These are phyloP conservation scores for Tetracladium marchalianum DNA, from an alignment of 495 filamentous ascomycete species.

Conservation along the genomic window DNA sequence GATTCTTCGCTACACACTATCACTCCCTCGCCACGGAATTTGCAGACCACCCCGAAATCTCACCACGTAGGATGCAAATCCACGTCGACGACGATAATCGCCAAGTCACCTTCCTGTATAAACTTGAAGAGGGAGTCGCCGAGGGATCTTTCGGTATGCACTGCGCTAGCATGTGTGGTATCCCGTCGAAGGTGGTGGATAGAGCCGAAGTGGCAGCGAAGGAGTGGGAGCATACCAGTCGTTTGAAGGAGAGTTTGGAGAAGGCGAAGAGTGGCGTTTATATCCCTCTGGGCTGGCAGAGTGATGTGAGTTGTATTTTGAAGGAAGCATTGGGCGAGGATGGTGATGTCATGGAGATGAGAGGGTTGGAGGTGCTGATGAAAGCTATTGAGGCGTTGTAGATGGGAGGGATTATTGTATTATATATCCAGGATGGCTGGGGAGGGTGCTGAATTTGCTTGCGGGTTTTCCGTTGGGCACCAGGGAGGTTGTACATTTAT, in stretches of 20 bases:
- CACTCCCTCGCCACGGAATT: constrained; percentile 91
- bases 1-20: constrained; percentile 98
- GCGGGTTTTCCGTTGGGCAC: too few relatives aligned
- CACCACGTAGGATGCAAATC: constrained; percentile 83
- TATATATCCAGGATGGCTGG: too few relatives aligned
- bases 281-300: constrained; percentile 79
- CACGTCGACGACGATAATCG: constrained; percentile 78
- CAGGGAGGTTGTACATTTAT: too few relatives aligned
- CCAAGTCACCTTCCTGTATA: constrained; percentile 89
- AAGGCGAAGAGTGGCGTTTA: constrained; percentile 63
- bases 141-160: constrained; percentile 99
- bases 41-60: constrained; percentile 74
- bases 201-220: constrained; percentile 81
- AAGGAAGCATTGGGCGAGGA: constrained; percentile 40
- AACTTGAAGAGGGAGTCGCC: constrained; percentile 87
- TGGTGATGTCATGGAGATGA: constrained; percentile 31
- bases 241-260: constrained; percentile 81
- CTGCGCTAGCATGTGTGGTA: constrained; percentile 96
- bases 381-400: constrained; percentile 65
- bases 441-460: too few relatives aligned
- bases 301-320: constrained; percentile 80
- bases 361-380: constrained; percentile 56
- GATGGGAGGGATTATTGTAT: too few relatives aligned
- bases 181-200: constrained; percentile 72
- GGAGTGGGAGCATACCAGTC: constrained; percentile 90